phyloP scores from a whole-genome alignment of 306 rosid species.

The Citrullus mucosospermus region DNA sequence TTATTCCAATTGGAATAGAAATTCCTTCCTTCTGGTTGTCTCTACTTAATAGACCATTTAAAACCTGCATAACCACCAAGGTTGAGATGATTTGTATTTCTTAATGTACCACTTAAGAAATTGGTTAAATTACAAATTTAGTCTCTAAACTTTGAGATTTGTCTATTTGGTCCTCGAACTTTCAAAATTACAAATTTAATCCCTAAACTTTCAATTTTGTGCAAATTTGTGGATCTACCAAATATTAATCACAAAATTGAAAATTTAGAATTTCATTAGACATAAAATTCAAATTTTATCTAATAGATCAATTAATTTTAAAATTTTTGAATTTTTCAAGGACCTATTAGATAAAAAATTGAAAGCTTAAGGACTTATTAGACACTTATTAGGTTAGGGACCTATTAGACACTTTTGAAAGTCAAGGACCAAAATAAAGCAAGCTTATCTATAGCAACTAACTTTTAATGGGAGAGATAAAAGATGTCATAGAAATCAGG shows the following conservation, averaged over 20 bases:
- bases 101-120: neutral
- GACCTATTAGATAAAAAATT: neutral
- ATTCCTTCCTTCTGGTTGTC: slow-evolving; percentile 97
- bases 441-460: neutral
- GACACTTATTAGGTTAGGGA: no score
- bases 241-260: no score
- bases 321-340: neutral
- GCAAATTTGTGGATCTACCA: neutral
- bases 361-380: no score
- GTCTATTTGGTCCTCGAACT: neutral
- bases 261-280: no score
- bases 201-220: no score
- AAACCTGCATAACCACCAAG: slow-evolving; percentile 53
- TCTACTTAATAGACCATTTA: slow-evolving; percentile 87
- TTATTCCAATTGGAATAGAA: slow-evolving; percentile 95
- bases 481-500: neutral
- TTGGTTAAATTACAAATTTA: neutral
- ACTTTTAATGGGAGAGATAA: neutral
- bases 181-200: no score
- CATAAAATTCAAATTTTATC: neutral
- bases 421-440: no score
- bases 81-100: neutral
- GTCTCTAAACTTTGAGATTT: neutral
- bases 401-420: no score
- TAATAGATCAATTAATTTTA: neutral